Percentiles rank a stretch among this genome's conserved stretches.
Conservation (phyloP, 768 basidiomycete genomes). For the Russula lepida region DNA sequence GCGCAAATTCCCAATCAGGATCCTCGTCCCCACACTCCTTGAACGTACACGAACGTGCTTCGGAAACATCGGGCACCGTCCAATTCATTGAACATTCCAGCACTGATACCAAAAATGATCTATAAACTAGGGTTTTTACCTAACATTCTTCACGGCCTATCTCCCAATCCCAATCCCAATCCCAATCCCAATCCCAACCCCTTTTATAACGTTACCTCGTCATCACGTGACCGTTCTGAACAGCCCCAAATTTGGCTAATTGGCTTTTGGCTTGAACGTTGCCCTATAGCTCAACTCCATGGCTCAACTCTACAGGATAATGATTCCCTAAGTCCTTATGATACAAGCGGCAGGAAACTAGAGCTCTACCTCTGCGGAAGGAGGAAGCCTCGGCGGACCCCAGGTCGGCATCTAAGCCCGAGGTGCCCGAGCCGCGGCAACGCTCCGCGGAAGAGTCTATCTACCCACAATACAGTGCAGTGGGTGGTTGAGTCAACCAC, state of each 20-base stretch:
- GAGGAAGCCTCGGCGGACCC: background rate
- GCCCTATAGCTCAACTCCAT: background rate
- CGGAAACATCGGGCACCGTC: background rate
- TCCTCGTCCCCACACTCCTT: conserved; percentile 7
- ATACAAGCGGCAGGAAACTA: background rate
- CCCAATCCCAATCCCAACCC: too few species aligned
- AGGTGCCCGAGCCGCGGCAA: background rate
- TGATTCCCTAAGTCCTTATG: background rate
- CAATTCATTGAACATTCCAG: background rate
- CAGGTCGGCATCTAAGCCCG: background rate
- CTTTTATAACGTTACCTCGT: too few species aligned
- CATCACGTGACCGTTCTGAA: background rate
- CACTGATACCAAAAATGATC: background rate
- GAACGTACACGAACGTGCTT: background rate
- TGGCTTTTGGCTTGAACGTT: background rate
- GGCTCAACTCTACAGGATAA: background rate
- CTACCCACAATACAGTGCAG: background rate
- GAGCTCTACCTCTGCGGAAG: background rate
- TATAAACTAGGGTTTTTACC: background rate
- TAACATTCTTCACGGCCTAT: background rate
- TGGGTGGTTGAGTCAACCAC: background rate
- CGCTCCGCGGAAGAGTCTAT: background rate
- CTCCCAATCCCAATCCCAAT: too few species aligned
- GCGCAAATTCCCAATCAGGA: conserved; percentile 6
- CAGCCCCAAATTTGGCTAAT: too few species aligned